Evolutionary conservation across 1,284 basidiomycete genomes (phyloP).

Genomic region (Violaceomyces palustris): DNA sequence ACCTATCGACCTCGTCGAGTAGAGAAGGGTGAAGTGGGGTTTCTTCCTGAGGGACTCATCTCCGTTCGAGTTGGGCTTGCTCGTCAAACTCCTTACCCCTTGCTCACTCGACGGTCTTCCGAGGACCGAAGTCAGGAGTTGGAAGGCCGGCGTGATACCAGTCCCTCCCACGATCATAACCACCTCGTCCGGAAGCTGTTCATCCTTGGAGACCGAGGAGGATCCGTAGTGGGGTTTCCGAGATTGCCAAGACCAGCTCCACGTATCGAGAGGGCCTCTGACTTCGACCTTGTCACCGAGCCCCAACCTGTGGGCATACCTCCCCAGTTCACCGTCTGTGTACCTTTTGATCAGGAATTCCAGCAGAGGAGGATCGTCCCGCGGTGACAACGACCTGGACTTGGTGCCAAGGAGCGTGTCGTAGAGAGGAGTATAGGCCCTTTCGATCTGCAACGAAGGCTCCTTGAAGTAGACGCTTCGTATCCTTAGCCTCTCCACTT

Average conservation of each 20-base stretch:
- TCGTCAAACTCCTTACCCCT: too few relatives aligned
- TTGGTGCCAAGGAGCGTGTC: slow-evolving; percentile 13
- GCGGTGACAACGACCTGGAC: too few relatives aligned
- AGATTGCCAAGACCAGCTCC: slow-evolving; percentile 10
- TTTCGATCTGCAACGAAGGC: slow-evolving; percentile 32
- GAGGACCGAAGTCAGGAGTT: slow-evolving; percentile 25
- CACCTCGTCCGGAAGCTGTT: slow-evolving; percentile 9
- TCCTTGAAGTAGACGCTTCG: slow-evolving; percentile 31
- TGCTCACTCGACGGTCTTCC: slow-evolving; percentile 1
- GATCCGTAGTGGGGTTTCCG: not conserved
- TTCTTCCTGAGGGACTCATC: not conserved
- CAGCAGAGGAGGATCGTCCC: too few relatives aligned
- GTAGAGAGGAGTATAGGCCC: slow-evolving; percentile 38
- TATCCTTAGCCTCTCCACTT: slow-evolving; percentile 7
- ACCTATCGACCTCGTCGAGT: slow-evolving; percentile 9
- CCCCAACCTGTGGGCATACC: slow-evolving; percentile 18
- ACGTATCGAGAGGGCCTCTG: slow-evolving; percentile 32
- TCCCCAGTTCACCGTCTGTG: slow-evolving; percentile 29
- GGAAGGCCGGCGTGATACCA: slow-evolving; percentile 34
- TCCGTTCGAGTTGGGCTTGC: too few relatives aligned
- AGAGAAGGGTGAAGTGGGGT: slow-evolving; percentile 13
- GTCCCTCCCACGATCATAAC: slow-evolving; percentile 34
- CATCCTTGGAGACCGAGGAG: not conserved
- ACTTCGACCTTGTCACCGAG: slow-evolving; percentile 14
- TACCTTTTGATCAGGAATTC: slow-evolving; percentile 33